Evolutionary conservation across 108 stramenopile genomes (phyloP).

Genomic region (Skeletonema grethae): DNA sequence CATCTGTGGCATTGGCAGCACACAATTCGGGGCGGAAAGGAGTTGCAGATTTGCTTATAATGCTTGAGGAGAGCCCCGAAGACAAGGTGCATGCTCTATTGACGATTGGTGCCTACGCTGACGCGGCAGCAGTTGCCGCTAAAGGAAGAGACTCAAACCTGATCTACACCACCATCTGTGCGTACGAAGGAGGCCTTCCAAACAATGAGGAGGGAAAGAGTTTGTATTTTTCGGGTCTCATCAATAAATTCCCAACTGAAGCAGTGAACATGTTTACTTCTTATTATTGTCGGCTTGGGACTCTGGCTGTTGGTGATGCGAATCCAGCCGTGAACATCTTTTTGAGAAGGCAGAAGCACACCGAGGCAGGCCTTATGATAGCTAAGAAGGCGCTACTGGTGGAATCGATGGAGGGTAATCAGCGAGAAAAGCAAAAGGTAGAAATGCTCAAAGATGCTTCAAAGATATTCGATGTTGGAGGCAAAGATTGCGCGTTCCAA

Average conservation of each 20-base stretch:
- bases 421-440: slow-evolving; percentile 18
- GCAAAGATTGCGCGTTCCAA: slow-evolving; percentile 75
- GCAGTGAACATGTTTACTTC: slow-evolving; percentile 68
- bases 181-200: slow-evolving; percentile 59
- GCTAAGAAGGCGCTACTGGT: slow-evolving; percentile 60
- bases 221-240: slow-evolving; percentile 58
- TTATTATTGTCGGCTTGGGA: slow-evolving; percentile 34
- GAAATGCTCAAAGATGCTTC: slow-evolving; percentile 65
- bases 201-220: slow-evolving; percentile 36
- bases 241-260: slow-evolving; percentile 76
- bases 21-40: slow-evolving; percentile 73
- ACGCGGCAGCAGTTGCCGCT: slow-evolving; percentile 79
- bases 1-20: slow-evolving; percentile 80
- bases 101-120: slow-evolving; percentile 70
- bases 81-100: slow-evolving; percentile 86
- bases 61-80: slow-evolving; percentile 72
- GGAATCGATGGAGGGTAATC: slow-evolving; percentile 25
- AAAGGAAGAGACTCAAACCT: slow-evolving; percentile 75
- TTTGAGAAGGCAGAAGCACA: slow-evolving; percentile 58
- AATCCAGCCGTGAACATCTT: slow-evolving; percentile 63
- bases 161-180: slow-evolving; percentile 63
- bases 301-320: slow-evolving; percentile 36
- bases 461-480: slow-evolving; percentile 67
- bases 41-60: slow-evolving; percentile 75
- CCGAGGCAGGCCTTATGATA: slow-evolving; percentile 61